Percentiles rank a stretch among this genome's conserved stretches.
These are phyloP conservation scores for Chlamydomonas asymmetrica DNA, from an alignment of 139 green algal species.

Conservation along the genomic window DNA sequence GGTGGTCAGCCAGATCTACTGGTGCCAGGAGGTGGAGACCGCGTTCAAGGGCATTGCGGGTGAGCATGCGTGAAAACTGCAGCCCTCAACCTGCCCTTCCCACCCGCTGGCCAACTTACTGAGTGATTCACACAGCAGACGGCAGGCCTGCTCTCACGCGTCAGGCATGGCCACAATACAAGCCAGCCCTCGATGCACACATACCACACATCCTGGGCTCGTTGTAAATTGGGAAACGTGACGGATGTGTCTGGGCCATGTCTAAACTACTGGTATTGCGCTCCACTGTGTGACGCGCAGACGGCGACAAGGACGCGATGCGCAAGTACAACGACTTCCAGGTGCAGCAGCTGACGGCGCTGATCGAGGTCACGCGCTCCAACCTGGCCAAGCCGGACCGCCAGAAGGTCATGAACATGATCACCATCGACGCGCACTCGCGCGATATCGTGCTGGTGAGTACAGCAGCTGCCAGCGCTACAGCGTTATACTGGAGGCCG, in stretches of 20 bases:
- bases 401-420: slow-evolving; percentile 86
- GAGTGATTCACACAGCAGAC: no score
- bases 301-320: slow-evolving; percentile 73
- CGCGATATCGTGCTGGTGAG: slow-evolving; percentile 68
- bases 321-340: slow-evolving; percentile 84
- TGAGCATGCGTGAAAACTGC: no score
- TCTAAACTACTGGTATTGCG: no score
- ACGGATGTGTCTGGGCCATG: no score
- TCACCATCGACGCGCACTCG: slow-evolving; percentile 85
- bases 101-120: no score
- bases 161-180: no score
- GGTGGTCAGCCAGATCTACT: slow-evolving; percentile 93
- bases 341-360: slow-evolving; percentile 81
- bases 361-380: slow-evolving; percentile 76
- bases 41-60: slow-evolving; percentile 63
- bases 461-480: not conserved
- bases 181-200: no score
- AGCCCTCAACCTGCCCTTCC: no score
- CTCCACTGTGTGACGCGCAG: no score
- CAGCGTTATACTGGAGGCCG: not conserved
- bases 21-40: slow-evolving; percentile 85
- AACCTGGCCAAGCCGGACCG: slow-evolving; percentile 64
- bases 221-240: no score
- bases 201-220: no score
- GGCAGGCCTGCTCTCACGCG: no score